Evolutionary conservation across 805 yeast species (phyloP).

Genomic region (Metschnikowia drakensbergensis): DNA sequence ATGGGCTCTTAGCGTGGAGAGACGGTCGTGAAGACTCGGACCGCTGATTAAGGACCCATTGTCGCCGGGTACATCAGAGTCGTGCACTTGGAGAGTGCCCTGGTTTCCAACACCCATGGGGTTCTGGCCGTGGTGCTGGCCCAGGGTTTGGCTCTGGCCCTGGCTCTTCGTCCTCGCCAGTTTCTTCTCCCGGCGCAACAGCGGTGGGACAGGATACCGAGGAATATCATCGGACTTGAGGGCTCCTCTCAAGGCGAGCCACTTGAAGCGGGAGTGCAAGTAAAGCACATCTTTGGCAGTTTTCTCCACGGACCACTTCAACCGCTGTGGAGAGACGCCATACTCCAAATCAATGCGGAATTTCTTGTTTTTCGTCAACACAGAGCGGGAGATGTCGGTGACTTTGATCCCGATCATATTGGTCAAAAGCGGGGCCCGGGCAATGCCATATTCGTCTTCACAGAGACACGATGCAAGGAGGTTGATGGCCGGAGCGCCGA

Average conservation of each 20-base stretch:
- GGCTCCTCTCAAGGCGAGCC: constrained; percentile 24
- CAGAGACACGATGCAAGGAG: constrained; percentile 71
- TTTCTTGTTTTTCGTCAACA: constrained; percentile 39
- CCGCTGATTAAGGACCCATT: constrained; percentile 19
- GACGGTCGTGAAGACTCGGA: constrained; percentile 24
- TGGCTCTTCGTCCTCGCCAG: not conserved
- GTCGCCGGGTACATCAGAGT: constrained; percentile 11
- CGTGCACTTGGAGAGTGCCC: not conserved
- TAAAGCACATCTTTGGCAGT: constrained; percentile 67
- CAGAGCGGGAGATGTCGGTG: constrained; percentile 43
- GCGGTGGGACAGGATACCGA: constrained; percentile 40
- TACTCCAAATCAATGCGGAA: constrained; percentile 79
- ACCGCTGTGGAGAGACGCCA: constrained; percentile 75
- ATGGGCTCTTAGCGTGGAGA: constrained; percentile 29
- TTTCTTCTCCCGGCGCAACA: constrained; percentile 17
- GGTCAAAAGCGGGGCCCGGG: constrained; percentile 78
- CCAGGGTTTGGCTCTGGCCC: not conserved
- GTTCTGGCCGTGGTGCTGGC: not conserved
- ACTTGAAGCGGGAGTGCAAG: constrained; percentile 65
- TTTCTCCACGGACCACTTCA: constrained; percentile 77
- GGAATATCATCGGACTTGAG: constrained; percentile 42
- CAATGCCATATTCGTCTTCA: constrained; percentile 69
- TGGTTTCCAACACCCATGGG: not conserved
- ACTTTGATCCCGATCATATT: constrained; percentile 69
- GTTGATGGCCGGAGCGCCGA: constrained; percentile 73